These are phyloP conservation scores for Penicillium canescens DNA, from an alignment of 495 filamentous ascomycete genomes.

Conservation along the genomic window DNA sequence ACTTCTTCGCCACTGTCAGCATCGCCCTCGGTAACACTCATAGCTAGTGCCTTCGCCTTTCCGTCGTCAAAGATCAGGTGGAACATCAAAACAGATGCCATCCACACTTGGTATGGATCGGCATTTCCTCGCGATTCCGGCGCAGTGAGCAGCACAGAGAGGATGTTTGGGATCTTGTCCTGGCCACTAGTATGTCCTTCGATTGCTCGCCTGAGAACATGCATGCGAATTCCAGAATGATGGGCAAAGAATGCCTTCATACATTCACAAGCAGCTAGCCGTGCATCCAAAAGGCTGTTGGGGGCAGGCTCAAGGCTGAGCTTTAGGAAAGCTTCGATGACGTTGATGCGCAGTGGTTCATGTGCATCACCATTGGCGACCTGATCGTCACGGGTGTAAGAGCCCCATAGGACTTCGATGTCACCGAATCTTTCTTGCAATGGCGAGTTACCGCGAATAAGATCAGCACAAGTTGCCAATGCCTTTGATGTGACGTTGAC, in stretches of 20 bases:
- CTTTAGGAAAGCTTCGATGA: conserved; percentile 93
- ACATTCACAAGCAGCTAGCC: conserved; percentile 83
- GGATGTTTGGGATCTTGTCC: conserved; percentile 85
- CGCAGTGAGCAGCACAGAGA: conserved; percentile 74
- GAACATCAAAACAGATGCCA: conserved; percentile 85
- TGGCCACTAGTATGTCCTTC: conserved; percentile 78
- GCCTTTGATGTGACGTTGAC: conserved; percentile 83
- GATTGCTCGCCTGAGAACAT: conserved; percentile 87
- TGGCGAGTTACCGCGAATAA: conserved; percentile 77
- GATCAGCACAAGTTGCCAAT: conserved; percentile 79
- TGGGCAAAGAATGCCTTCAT: conserved; percentile 88
- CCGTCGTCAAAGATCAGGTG: conserved; percentile 84
- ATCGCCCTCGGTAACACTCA: conserved; percentile 84
- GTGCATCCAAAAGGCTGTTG: conserved; percentile 70
- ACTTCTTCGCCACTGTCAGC: conserved; percentile 91
- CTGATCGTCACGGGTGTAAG: conserved; percentile 17
- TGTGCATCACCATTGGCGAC: conserved; percentile 49
- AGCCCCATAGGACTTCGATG: conserved; percentile 52
- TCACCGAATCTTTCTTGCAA: conserved; percentile 90
- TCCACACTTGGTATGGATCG: conserved; percentile 93
- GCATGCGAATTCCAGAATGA: conserved; percentile 73
- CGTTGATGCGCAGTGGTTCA: conserved; percentile 61
- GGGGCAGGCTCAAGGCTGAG: conserved; percentile 70
- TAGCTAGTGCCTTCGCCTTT: conserved; percentile 76
- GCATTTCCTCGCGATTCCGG: conserved; percentile 55